Evolutionary conservation across 2,329 filamentous ascomycete genomes (phyloP).

Genomic region (Xylariomycetidae sp.): DNA sequence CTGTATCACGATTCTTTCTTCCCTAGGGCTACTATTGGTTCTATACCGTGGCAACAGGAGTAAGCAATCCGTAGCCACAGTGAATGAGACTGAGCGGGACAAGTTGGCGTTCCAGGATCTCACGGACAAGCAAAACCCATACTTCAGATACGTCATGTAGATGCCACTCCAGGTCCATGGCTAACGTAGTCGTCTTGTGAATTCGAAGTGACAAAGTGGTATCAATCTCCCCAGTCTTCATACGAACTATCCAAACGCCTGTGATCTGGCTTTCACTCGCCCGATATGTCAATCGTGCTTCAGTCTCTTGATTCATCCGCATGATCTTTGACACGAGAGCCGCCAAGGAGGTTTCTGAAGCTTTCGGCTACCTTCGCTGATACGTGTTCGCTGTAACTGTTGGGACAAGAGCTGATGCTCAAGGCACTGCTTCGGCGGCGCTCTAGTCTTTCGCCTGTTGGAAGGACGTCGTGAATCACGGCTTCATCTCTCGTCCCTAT

Average conservation of each 20-base stretch:
- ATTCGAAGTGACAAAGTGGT: too few species aligned
- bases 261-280: too few species aligned
- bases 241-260: too few species aligned
- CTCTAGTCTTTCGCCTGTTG: conserved; percentile 10
- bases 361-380: conserved; percentile 16
- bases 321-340: conserved; percentile 4
- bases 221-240: too few species aligned
- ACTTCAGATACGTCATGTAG: conserved; percentile 52
- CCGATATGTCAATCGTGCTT: too few species aligned
- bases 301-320: too few species aligned
- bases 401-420: conserved; percentile 8
- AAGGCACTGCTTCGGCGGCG: conserved; percentile 15
- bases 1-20: conserved; percentile 57
- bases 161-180: too few species aligned
- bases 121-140: conserved; percentile 62
- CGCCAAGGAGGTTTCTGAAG: conserved; percentile 15
- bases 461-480: conserved; percentile 11
- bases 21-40: conserved; percentile 51
- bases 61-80: conserved; percentile 35
- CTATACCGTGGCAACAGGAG: conserved; percentile 53
- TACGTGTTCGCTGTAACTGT: conserved; percentile 6
- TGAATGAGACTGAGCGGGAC: conserved; percentile 56
- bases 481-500: conserved; percentile 22
- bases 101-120: conserved; percentile 61
- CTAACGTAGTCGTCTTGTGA: too few species aligned